phyloP scores from a whole-genome alignment of 345 rosid species.

The Trapa bicornis region DNA sequence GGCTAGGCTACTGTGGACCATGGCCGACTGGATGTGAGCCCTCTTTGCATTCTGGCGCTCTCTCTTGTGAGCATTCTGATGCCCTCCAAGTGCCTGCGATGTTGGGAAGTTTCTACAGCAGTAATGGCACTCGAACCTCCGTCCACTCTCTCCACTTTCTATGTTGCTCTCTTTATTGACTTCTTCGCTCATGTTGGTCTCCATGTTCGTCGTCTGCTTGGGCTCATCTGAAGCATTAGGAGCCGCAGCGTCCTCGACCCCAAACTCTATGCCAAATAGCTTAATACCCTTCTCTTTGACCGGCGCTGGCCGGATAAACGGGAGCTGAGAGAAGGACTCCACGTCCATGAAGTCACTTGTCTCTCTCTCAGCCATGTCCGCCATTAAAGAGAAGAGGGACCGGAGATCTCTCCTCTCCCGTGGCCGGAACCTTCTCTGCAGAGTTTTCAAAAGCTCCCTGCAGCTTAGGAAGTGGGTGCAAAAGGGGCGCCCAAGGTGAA shows the following conservation, averaged over 20 bases:
- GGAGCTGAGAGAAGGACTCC: slow-evolving; percentile 42
- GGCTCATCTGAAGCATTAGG: neutral
- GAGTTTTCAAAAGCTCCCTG: neutral
- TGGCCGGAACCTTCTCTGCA: neutral
- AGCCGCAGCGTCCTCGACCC: slow-evolving; percentile 10
- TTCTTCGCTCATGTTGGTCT: neutral
- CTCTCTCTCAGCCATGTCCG: slow-evolving; percentile 24
- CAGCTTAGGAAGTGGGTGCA: neutral
- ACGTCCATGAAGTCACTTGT: slow-evolving; percentile 41
- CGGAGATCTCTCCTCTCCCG: neutral
- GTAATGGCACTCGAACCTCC: slow-evolving; percentile 91
- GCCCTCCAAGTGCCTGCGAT: slow-evolving; percentile 97
- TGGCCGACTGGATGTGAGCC: slow-evolving; percentile 60
- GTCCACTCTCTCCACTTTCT: slow-evolving; percentile 23
- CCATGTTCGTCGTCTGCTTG: neutral
- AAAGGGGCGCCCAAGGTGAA: neutral
- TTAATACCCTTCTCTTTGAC: slow-evolving; percentile 50
- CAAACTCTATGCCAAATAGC: slow-evolving; percentile 80
- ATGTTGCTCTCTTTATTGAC: slow-evolving; percentile 3
- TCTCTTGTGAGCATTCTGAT: slow-evolving; percentile 97
- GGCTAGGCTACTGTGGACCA: slow-evolving; percentile 41
- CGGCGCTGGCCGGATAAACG: slow-evolving; percentile 60
- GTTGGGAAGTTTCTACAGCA: slow-evolving; percentile 95
- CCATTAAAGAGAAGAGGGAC: slow-evolving; percentile 8
- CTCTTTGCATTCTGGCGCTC: slow-evolving; percentile 94